phyloP scores from a whole-genome alignment of 129 eudicot genomes.

The Silybum marianum region DNA sequence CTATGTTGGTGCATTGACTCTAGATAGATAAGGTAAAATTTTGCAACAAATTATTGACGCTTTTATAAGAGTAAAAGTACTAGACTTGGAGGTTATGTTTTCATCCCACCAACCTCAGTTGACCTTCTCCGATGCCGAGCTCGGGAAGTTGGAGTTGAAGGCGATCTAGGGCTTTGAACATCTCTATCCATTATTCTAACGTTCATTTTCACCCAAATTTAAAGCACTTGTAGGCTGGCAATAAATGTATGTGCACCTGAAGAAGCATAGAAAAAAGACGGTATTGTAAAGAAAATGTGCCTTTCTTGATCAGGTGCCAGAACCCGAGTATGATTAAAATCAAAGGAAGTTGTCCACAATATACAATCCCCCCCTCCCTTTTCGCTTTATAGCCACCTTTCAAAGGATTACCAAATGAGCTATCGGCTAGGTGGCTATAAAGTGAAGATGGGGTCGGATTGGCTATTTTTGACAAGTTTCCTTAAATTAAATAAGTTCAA shows the following conservation, averaged over 20 bases:
- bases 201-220: neutral
- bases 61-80: neutral
- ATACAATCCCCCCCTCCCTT: no score
- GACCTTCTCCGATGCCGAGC: slow-evolving; percentile 47
- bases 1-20: neutral
- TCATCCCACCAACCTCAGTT: slow-evolving; percentile 33
- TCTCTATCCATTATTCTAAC: slow-evolving; percentile 27
- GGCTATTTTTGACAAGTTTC: no score
- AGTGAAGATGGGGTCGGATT: no score
- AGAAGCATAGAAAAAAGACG: neutral
- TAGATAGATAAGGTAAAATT: neutral
- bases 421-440: no score
- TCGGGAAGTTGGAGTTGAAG: slow-evolving; percentile 49
- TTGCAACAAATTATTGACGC: slow-evolving; percentile 6
- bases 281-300: neutral
- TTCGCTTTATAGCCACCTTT: no score
- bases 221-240: slow-evolving; percentile 2
- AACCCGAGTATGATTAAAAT: no score
- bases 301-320: neutral
- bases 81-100: neutral
- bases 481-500: neutral
- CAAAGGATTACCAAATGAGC: no score
- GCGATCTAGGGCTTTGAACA: slow-evolving; percentile 31
- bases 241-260: slow-evolving; percentile 23
- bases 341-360: no score